Base-by-base conservation (phyloP, 306 rosid species). In the Senna siamea region DNA sequence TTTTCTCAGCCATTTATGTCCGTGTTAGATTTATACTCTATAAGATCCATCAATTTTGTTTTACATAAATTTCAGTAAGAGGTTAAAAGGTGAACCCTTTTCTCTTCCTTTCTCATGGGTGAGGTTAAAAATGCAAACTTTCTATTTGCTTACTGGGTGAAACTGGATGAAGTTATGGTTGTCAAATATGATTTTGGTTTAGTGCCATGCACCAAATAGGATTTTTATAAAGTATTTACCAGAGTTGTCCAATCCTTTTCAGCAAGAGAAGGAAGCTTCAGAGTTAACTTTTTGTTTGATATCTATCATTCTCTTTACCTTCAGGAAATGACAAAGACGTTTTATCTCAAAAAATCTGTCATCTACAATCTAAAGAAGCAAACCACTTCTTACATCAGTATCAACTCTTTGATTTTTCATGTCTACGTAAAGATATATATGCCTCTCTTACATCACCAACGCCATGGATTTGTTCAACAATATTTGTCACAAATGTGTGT, bases 311-410 rank as follows among this genome's bases (percentile, higher is more conserved):
- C 7, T 32, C 2, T 6, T 0, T 4, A 3, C 46, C 74, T 69
- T 69, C 20, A 48, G 30, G 46, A 12, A 14, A 17, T 10, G 61
- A 18, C 35, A 18, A 47, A n/a, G 46, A 50, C 34, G 52, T 71
- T 72, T 79, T 26, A 59, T 71, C 75, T 20, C 65, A 50, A 68
- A 68, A 51, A 17, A 35, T 69, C n/a, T 32, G 34, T 18, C 11
- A 50, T 68, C 50, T 63, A 26, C 70, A 44, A 23, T 72, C 47
- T 0, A 83, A 79, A 79, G 40, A 72, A 79, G 23, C 79, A 62
- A 68, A 56, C 73, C 67, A 46, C 8, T 57, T 34, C 26, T 63
- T 65, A 69, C 63, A 20, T 64, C 66, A 48, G 2, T 52, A 62
- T 72, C 11, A 48, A 52, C 28, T 72, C 28, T 69, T 66, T n/a